A percentile compares a stretch with the other conserved stretches of the same genome.
These are phyloP conservation scores for Fusarium devonianum DNA, from an alignment of 2,329 filamentous ascomycete species.

Conservation along the genomic window DNA sequence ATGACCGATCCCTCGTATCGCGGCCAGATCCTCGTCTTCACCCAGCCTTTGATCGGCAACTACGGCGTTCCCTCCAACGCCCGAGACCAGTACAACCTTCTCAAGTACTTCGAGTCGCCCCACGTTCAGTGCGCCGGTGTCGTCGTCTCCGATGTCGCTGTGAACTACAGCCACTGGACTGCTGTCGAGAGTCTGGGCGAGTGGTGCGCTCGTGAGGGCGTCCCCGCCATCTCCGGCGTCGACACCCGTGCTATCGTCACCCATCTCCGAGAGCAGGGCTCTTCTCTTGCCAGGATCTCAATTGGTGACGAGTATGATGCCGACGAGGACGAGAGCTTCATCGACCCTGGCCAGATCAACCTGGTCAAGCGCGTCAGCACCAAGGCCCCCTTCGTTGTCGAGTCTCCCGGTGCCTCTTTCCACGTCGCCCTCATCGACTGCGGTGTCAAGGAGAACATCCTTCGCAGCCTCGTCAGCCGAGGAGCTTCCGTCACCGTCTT, in stretches of 20 bases:
- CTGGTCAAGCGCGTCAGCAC: constrained; percentile 95
- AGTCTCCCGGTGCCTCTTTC: constrained; percentile 80
- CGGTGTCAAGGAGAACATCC: constrained; percentile 99
- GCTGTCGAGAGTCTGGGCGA: constrained; percentile 91
- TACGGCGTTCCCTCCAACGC: constrained; percentile 91
- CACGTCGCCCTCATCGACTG: constrained; percentile 97
- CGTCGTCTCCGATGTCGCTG: constrained; percentile 92
- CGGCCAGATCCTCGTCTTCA: constrained; percentile 97
- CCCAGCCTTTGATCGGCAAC: constrained; percentile 96
- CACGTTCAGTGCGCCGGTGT: constrained; percentile 97
- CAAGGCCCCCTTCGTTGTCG: constrained; percentile 96
- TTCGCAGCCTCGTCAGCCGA: constrained; percentile 89
- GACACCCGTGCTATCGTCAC: constrained; percentile 98
- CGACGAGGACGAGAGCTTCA: constrained; percentile 94
- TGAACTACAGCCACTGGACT: constrained; percentile 98
- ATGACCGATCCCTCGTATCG: constrained; percentile 89
- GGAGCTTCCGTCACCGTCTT: constrained; percentile 93
- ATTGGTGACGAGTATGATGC: constrained; percentile 98
- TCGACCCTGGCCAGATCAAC: constrained; percentile 96
- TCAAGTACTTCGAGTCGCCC: constrained; percentile 98
- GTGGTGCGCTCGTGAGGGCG: constrained; percentile 96
- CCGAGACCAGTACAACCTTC: constrained; percentile 85
- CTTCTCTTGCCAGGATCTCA: constrained; percentile 91
- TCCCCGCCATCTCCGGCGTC: constrained; percentile 94
- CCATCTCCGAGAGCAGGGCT: constrained; percentile 93